A percentile compares a stretch with the other conserved stretches of the same genome.
Conservation (phyloP, 148 eudicot species). For the Tetragonia tetragonoides region DNA sequence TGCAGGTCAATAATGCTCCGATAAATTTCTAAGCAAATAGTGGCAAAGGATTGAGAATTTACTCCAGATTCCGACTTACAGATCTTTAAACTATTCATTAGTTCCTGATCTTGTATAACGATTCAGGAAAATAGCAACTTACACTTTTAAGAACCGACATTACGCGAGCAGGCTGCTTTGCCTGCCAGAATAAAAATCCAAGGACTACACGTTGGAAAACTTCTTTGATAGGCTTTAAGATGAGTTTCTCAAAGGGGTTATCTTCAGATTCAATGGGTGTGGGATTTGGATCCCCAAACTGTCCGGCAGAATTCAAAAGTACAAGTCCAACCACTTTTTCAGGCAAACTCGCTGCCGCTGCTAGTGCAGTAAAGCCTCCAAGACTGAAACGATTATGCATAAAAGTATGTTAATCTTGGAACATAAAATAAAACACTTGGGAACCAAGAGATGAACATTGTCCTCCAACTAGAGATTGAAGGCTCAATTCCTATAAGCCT, state of each 20-base stretch:
- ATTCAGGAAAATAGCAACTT: conserved; percentile 27
- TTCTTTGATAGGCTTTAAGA: conserved; percentile 77
- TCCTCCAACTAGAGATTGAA: too few species aligned
- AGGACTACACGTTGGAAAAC: conserved; percentile 78
- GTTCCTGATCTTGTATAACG: neutral
- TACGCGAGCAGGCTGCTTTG: conserved; percentile 86
- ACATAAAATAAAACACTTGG: neutral
- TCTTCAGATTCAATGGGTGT: conserved; percentile 48
- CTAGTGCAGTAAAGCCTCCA: conserved; percentile 94
- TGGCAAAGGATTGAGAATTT: neutral
- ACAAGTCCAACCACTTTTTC: conserved; percentile 78
- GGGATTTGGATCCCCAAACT: conserved; percentile 62
- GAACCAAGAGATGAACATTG: too few species aligned
- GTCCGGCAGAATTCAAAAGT: conserved; percentile 86
- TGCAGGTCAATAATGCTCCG: neutral
- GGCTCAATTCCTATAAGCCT: too few species aligned
- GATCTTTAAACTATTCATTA: neutral
- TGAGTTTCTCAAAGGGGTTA: conserved; percentile 46
- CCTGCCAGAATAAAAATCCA: conserved; percentile 86
- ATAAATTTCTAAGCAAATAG: neutral
- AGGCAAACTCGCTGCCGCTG: conserved; percentile 73
- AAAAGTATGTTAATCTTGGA: neutral
- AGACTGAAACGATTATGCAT: conserved; percentile 46
- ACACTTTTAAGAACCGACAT: conserved; percentile 85
- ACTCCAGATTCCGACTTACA: neutral